A percentile compares a stretch with the other conserved stretches of the same genome.
These are phyloP conservation scores for Trebouxia gelatinosa DNA, from an alignment of 163 green algal species.

Conservation along the genomic window DNA sequence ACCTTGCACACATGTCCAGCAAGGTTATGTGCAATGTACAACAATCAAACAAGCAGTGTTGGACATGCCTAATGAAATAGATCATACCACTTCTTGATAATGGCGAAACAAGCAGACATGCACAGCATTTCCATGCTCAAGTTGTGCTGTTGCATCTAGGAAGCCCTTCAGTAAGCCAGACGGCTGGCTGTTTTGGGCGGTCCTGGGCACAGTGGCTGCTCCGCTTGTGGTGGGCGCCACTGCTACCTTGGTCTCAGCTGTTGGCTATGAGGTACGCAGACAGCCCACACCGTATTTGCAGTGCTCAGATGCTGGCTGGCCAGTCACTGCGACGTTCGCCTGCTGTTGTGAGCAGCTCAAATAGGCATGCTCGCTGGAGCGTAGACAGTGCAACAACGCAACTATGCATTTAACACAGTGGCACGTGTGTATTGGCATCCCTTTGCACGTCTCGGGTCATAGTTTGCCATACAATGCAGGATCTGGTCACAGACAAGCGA, in stretches of 20 bases:
- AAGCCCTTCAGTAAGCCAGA: slow-evolving; percentile 58
- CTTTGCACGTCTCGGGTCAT: not conserved
- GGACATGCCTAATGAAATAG: not conserved
- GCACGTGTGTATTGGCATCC: not conserved
- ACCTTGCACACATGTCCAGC: not conserved
- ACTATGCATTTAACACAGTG: not conserved
- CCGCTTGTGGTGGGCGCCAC: slow-evolving; percentile 64
- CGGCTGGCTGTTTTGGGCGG: slow-evolving; percentile 76
- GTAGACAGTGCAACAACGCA: too few species aligned
- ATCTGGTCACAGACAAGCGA: slow-evolving; percentile 19
- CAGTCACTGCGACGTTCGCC: not conserved
- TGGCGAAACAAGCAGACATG: not conserved
- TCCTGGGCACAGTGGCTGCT: slow-evolving; percentile 65
- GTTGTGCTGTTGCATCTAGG: slow-evolving; percentile 1
- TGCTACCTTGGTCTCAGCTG: slow-evolving; percentile 38
- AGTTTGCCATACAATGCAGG: not conserved
- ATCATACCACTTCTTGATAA: not conserved
- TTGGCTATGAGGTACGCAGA: slow-evolving; percentile 62
- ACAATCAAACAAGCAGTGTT: not conserved
- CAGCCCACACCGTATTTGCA: too few species aligned
- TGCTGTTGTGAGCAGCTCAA: not conserved
- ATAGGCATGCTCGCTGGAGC: not conserved
- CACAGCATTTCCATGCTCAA: too few species aligned
- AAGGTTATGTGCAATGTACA: not conserved
- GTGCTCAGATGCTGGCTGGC: not conserved